A percentile compares a stretch with the other conserved stretches of the same genome.
phyloP scores from a whole-genome alignment of 2,329 filamentous ascomycete species.

The Colletotrichum endophyticum region DNA sequence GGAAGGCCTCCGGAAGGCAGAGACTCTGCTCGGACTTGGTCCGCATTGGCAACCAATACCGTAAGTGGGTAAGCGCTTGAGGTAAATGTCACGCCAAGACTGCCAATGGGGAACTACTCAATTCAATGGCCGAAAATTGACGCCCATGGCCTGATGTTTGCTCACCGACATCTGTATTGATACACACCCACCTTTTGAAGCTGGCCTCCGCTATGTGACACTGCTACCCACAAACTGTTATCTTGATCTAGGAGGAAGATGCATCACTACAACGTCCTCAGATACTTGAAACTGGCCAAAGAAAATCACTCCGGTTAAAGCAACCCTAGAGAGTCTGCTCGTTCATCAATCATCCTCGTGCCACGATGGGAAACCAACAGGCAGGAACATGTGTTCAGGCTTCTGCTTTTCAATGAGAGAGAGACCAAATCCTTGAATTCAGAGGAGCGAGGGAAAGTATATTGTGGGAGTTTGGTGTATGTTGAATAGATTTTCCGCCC shows the following conservation, averaged over 20 bases:
- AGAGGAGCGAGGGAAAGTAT: background rate
- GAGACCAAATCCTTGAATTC: background rate
- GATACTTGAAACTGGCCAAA: background rate
- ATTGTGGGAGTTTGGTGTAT: background rate
- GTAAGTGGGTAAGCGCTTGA: background rate
- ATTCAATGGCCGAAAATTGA: background rate
- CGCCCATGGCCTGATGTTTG: background rate
- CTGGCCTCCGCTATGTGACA: background rate
- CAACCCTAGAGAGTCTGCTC: background rate
- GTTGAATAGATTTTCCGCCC: background rate
- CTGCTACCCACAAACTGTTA: background rate
- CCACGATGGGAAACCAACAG: background rate
- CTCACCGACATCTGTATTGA: background rate
- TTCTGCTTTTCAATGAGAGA: background rate
- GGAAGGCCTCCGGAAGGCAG: background rate
- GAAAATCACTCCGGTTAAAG: background rate
- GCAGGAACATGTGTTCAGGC: background rate
- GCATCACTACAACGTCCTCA: background rate
- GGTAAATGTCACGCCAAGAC: background rate
- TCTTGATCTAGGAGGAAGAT: background rate
- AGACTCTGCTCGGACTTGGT: background rate
- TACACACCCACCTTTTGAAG: background rate
- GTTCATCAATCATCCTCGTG: background rate
- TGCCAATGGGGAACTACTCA: background rate
- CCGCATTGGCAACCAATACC: background rate